phyloP scores from a whole-genome alignment of 2,329 filamentous ascomycete species.

The Scorias spongiosa region DNA sequence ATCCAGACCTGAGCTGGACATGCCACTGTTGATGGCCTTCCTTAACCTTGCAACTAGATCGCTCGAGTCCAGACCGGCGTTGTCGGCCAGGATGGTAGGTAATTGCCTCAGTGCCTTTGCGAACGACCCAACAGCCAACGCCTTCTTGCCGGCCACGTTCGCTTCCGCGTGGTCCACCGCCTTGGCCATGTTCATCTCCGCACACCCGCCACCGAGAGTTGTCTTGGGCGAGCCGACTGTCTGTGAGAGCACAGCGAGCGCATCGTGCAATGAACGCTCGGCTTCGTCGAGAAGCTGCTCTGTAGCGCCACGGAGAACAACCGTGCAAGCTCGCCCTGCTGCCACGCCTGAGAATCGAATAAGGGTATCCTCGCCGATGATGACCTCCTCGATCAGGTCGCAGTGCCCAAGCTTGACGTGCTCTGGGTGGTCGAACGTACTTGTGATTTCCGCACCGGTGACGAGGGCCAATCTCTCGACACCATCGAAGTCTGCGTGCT shows the following conservation, averaged over 20 bases:
- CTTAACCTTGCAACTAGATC: constrained; percentile 83
- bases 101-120: constrained; percentile 79
- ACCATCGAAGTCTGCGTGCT: constrained; percentile 97
- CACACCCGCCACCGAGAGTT: constrained; percentile 86
- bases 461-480: constrained; percentile 90
- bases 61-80: constrained; percentile 88
- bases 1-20: constrained; percentile 84
- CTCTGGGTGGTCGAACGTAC: constrained; percentile 95
- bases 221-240: constrained; percentile 89
- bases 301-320: constrained; percentile 88
- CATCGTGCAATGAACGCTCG: constrained; percentile 90
- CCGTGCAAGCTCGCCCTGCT: constrained; percentile 85
- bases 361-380: constrained; percentile 93
- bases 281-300: constrained; percentile 95
- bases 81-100: constrained; percentile 93
- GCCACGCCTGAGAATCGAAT: constrained; percentile 96
- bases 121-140: constrained; percentile 82
- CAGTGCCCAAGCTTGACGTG: constrained; percentile 92
- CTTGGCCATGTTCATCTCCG: constrained; percentile 98
- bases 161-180: constrained; percentile 88
- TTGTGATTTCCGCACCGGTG: constrained; percentile 92
- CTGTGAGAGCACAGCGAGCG: constrained; percentile 87
- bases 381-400: constrained; percentile 91
- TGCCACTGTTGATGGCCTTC: constrained; percentile 86
- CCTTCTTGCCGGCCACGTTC: constrained; percentile 92